phyloP scores from a whole-genome alignment of 139 green algal genomes.

The Chlamydomonas applanata region DNA sequence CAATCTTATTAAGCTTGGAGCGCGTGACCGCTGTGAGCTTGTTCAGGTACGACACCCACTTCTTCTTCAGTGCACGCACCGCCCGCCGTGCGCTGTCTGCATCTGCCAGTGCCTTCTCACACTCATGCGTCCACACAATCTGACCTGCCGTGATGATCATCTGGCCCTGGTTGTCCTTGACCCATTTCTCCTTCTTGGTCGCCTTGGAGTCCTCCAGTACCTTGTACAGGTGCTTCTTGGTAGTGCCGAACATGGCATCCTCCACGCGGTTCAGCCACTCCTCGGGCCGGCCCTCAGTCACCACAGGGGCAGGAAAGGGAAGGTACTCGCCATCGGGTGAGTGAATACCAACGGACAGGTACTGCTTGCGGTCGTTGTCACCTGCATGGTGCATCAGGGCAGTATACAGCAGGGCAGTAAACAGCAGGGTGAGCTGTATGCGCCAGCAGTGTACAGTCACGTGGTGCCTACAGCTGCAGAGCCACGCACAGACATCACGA shows the following conservation, averaged over 20 bases:
- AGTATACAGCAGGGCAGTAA: no score
- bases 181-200: constrained; percentile 87
- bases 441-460: no score
- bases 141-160: constrained; percentile 86
- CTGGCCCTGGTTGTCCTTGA: constrained; percentile 84
- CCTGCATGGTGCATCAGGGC: neutral
- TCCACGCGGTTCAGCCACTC: constrained; percentile 88
- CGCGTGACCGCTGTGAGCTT: constrained; percentile 81
- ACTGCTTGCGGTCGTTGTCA: constrained; percentile 61
- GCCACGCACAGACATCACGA: no score
- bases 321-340: constrained; percentile 83
- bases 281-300: constrained; percentile 79
- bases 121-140: constrained; percentile 86
- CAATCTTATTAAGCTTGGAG: constrained; percentile 75
- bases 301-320: constrained; percentile 58
- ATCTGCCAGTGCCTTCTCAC: constrained; percentile 77
- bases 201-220: constrained; percentile 47
- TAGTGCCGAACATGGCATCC: constrained; percentile 82
- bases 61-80: constrained; percentile 80
- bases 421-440: no score
- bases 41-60: constrained; percentile 82
- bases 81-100: constrained; percentile 55
- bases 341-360: constrained; percentile 59
- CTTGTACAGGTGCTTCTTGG: constrained; percentile 78
- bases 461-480: no score